Conservation (phyloP, 2,329 filamentous ascomycete genomes). For the Sphaerulina musiva region DNA sequence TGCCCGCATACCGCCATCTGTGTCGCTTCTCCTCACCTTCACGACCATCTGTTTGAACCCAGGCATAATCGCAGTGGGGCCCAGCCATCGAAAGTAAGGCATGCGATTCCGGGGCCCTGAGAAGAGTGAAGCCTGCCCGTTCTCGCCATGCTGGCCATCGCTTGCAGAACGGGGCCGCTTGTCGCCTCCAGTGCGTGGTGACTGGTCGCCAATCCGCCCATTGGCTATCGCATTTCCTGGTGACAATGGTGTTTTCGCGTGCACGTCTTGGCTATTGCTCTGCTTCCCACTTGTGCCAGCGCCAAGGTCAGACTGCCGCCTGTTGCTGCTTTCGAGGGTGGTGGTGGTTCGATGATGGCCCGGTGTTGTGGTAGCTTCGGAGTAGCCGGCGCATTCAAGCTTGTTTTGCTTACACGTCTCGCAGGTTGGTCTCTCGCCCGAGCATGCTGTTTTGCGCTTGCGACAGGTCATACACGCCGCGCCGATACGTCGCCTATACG, state of each 20-base stretch:
- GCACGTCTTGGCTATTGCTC: background rate
- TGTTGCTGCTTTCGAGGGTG: slow-evolving; percentile 14
- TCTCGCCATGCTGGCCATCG: slow-evolving; percentile 11
- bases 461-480: slow-evolving; percentile 54
- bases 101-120: slow-evolving; percentile 53
- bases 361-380: slow-evolving; percentile 28
- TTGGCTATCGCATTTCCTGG: background rate
- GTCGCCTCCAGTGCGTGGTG: slow-evolving; percentile 10
- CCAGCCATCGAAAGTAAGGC: slow-evolving; percentile 86
- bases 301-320: background rate
- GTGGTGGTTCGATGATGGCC: slow-evolving; percentile 15
- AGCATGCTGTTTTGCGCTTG: slow-evolving; percentile 46
- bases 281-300: background rate
- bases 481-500: slow-evolving; percentile 61
- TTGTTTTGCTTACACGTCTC: slow-evolving; percentile 45
- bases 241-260: background rate
- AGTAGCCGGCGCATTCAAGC: slow-evolving; percentile 44
- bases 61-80: slow-evolving; percentile 82
- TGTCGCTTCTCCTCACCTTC: slow-evolving; percentile 60
- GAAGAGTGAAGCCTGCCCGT: slow-evolving; percentile 25
- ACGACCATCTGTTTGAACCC: slow-evolving; percentile 92
- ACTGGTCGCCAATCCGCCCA: slow-evolving; percentile 7
- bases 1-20: slow-evolving; percentile 55
- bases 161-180: slow-evolving; percentile 7
- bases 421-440: slow-evolving; percentile 40